phyloP scores from a whole-genome alignment of 1,284 basidiomycete genomes.

The Pseudozyma tsukubaensis region DNA sequence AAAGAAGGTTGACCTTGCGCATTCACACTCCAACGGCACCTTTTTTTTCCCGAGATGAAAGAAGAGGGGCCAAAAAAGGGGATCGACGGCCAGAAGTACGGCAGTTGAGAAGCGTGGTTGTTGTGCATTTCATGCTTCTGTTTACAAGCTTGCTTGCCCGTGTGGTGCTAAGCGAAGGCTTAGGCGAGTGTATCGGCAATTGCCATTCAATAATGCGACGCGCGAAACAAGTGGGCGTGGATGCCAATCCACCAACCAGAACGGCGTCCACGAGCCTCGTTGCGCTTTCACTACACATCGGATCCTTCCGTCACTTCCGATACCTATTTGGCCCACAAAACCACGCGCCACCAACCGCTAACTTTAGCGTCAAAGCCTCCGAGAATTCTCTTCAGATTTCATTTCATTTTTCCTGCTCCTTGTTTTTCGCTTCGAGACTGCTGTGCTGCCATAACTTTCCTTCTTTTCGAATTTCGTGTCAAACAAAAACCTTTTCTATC shows the following conservation, averaged over 20 bases:
- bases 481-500: conserved; percentile 2
- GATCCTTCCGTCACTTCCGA: conserved; percentile 14
- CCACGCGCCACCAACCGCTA: not conserved
- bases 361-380: not conserved
- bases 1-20: no score
- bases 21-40: no score
- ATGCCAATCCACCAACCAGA: not conserved
- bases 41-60: no score
- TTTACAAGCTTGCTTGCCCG: no score
- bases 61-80: no score
- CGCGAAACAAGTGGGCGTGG: conserved; percentile 5
- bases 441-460: not conserved
- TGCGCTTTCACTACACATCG: not conserved
- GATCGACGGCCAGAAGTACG: no score
- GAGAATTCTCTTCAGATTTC: not conserved
- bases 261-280: no score
- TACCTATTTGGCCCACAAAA: not conserved
- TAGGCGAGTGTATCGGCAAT: conserved; percentile 1
- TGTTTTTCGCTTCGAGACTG: not conserved
- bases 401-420: not conserved
- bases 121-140: not conserved
- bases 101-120: not conserved
- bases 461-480: not conserved
- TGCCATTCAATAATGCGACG: conserved; percentile 2
- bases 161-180: not conserved